phyloP scores from a whole-genome alignment of 2,329 filamentous ascomycete species.

The Exophiala sp. region DNA sequence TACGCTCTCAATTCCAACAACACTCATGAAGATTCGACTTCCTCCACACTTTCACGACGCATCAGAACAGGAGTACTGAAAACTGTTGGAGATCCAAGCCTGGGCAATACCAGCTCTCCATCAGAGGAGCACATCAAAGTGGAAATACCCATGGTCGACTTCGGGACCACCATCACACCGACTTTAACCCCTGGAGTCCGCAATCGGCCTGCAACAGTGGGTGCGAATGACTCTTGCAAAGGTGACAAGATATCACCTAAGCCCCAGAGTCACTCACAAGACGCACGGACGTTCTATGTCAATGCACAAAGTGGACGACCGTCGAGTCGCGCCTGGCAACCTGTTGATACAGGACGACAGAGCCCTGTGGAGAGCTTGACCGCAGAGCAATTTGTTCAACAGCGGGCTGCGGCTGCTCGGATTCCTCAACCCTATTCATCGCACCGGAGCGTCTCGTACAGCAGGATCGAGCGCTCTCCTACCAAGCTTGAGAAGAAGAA shows the following conservation, averaged over 20 bases:
- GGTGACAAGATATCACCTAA: slow-evolving; percentile 13
- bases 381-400: slow-evolving; percentile 79
- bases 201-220: slow-evolving; percentile 55
- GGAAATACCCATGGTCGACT: slow-evolving; percentile 71
- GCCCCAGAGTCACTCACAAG: slow-evolving; percentile 7
- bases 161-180: slow-evolving; percentile 78
- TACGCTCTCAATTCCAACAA: slow-evolving; percentile 76
- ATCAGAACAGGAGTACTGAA: slow-evolving; percentile 74
- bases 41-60: slow-evolving; percentile 48
- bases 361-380: slow-evolving; percentile 58
- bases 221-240: slow-evolving; percentile 34
- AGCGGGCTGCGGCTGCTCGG: slow-evolving; percentile 60
- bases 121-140: slow-evolving; percentile 34
- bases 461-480: slow-evolving; percentile 25
- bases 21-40: slow-evolving; percentile 47
- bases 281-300: slow-evolving; percentile 8
- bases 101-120: slow-evolving; percentile 45
- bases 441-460: slow-evolving; percentile 39
- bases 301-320: slow-evolving; percentile 13
- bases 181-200: slow-evolving; percentile 43
- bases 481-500: slow-evolving; percentile 23
- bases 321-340: slow-evolving; percentile 73
- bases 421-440: slow-evolving; percentile 38
- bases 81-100: slow-evolving; percentile 54
- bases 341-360: slow-evolving; percentile 51